Conservation (phyloP, 768 basidiomycete genomes). For the Boletus vermiculosoides region DNA sequence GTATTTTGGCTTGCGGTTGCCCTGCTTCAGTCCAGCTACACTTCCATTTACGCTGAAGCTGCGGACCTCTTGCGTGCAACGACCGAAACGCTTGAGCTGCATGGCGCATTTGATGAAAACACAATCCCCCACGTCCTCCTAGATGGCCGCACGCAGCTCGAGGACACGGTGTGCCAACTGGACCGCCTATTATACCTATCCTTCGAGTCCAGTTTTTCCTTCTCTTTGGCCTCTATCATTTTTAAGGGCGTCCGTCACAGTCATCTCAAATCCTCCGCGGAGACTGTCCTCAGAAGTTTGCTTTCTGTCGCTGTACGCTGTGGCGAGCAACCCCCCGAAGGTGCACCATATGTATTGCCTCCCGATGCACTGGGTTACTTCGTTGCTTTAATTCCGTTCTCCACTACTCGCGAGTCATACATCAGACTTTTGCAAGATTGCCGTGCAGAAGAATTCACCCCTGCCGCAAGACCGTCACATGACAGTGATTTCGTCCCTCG, state of each 20-base stretch:
- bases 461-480: slow-evolving; percentile 37
- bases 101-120: slow-evolving; percentile 53
- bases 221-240: slow-evolving; percentile 77
- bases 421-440: slow-evolving; percentile 63
- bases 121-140: slow-evolving; percentile 59
- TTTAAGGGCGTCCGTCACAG: slow-evolving; percentile 84
- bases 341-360: slow-evolving; percentile 44
- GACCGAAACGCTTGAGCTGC: slow-evolving; percentile 59
- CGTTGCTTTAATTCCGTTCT: slow-evolving; percentile 71
- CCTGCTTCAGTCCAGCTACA: slow-evolving; percentile 74
- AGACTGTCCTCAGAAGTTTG: slow-evolving; percentile 59
- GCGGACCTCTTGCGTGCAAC: slow-evolving; percentile 63
- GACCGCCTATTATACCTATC: slow-evolving; percentile 73
- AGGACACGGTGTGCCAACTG: slow-evolving; percentile 67
- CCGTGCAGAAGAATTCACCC: slow-evolving; percentile 48
- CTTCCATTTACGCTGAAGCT: slow-evolving; percentile 68
- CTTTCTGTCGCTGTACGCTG: slow-evolving; percentile 58
- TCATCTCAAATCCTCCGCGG: slow-evolving; percentile 58
- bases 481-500: slow-evolving; percentile 49
- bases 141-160: slow-evolving; percentile 60
- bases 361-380: slow-evolving; percentile 74
- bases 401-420: slow-evolving; percentile 55
- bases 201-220: slow-evolving; percentile 77
- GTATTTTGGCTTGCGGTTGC: slow-evolving; percentile 90
- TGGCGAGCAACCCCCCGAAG: slow-evolving; percentile 37